Conservation (phyloP, 495 filamentous ascomycete species). For the Bathelium albidoporum region DNA sequence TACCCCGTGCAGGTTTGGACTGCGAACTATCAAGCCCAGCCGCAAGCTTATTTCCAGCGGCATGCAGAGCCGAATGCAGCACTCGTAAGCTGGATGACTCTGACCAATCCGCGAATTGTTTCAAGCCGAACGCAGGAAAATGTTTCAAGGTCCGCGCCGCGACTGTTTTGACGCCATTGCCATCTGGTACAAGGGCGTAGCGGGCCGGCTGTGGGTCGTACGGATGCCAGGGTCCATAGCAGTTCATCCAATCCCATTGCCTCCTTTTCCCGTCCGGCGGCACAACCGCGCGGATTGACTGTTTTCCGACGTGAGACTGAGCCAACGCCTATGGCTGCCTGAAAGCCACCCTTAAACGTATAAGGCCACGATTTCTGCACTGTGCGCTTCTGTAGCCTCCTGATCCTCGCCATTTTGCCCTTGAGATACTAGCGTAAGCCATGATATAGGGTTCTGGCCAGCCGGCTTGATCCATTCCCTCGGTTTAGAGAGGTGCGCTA, state of each 20-base stretch:
- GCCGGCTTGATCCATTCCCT: no score
- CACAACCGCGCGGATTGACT: not conserved
- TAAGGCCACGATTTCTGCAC: not conserved
- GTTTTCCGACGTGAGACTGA: not conserved
- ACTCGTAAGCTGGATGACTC: not conserved
- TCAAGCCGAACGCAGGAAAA: not conserved
- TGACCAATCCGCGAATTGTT: not conserved
- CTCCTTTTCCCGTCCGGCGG: no score
- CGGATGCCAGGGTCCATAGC: not conserved
- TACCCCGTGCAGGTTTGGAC: not conserved
- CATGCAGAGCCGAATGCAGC: not conserved
- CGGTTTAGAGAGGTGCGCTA: no score
- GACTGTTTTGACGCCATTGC: not conserved
- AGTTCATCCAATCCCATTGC: not conserved
- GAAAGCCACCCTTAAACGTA: not conserved
- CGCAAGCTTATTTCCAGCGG: not conserved
- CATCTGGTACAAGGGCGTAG: not conserved
- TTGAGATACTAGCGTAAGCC: no score
- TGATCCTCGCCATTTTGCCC: not conserved
- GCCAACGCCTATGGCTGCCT: not conserved
- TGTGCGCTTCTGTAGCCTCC: not conserved
- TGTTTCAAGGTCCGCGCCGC: not conserved
- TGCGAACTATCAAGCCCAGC: not conserved
- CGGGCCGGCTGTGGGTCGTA: not conserved
- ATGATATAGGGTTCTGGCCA: no score